These are phyloP conservation scores for Neonectria sp. DNA, from an alignment of 2,329 filamentous ascomycete species.

Conservation along the genomic window DNA sequence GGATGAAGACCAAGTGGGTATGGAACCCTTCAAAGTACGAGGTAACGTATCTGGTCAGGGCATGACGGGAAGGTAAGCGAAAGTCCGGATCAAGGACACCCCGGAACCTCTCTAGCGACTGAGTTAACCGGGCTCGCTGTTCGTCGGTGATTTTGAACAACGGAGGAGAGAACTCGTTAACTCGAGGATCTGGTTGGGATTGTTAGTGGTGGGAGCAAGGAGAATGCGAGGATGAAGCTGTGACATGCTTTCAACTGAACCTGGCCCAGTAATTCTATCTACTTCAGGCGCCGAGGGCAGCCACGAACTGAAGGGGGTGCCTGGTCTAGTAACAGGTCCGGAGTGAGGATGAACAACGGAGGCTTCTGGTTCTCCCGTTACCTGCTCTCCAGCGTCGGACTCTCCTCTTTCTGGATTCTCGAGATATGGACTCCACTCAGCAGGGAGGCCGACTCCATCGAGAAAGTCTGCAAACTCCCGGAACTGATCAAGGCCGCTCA, in stretches of 20 bases:
- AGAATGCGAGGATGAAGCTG: not conserved
- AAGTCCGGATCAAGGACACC: conserved; percentile 49
- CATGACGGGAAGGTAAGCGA: conserved; percentile 54
- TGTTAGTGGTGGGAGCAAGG: not conserved
- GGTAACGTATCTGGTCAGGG: conserved; percentile 54
- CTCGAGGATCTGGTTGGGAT: conserved; percentile 29
- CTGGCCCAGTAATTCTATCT: conserved; percentile 43
- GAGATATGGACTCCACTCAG: conserved; percentile 58
- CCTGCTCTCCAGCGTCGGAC: conserved; percentile 27
- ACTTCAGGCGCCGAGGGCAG: conserved; percentile 53
- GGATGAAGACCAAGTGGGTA: conserved; percentile 56
- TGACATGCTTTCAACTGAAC: conserved; percentile 23
- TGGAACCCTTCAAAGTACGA: conserved; percentile 57
- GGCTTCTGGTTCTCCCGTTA: conserved; percentile 35
- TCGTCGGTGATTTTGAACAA: conserved; percentile 53
- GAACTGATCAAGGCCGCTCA: conserved; percentile 52
- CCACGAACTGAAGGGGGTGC: conserved; percentile 57
- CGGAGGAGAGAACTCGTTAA: conserved; percentile 37
- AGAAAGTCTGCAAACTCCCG: conserved; percentile 57
- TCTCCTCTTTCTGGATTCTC: conserved; percentile 40
- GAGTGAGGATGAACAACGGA: conserved; percentile 15
- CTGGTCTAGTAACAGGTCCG: conserved; percentile 37
- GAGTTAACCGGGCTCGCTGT: conserved; percentile 47
- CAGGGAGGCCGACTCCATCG: conserved; percentile 55
- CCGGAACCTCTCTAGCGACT: conserved; percentile 47